A percentile compares a stretch with the other conserved stretches of the same genome.
These are phyloP conservation scores for Fusarium avenaceum DNA, from an alignment of 2,329 filamentous ascomycete species.

Conservation along the genomic window DNA sequence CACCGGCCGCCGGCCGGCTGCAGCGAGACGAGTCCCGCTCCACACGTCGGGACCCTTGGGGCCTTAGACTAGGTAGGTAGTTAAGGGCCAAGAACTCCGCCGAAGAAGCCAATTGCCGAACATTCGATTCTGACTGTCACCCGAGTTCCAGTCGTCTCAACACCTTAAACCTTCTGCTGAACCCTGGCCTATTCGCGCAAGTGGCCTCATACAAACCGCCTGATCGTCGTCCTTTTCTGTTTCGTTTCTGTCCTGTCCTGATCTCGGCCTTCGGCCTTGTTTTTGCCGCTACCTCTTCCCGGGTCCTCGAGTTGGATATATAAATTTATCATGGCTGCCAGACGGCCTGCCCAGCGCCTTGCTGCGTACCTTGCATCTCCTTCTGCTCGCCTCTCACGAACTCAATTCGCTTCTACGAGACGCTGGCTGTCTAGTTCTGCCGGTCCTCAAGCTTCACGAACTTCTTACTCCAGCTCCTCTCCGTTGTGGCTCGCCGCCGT, in stretches of 20 bases:
- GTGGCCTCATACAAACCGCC: slow-evolving; percentile 49
- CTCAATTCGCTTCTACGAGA: slow-evolving; percentile 49
- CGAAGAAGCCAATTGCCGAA: slow-evolving; percentile 46
- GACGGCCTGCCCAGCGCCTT: slow-evolving; percentile 50
- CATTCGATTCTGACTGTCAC: slow-evolving; percentile 51
- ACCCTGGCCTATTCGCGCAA: slow-evolving; percentile 32
- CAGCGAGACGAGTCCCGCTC: slow-evolving; percentile 20
- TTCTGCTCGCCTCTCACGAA: slow-evolving; percentile 38
- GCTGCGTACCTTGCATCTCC: slow-evolving; percentile 50
- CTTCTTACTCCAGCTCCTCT: slow-evolving; percentile 35
- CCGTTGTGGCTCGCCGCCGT: slow-evolving; percentile 54
- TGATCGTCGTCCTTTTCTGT: slow-evolving; percentile 38
- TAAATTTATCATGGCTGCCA: slow-evolving; percentile 53
- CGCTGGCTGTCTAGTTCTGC: slow-evolving; percentile 48
- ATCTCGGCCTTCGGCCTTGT: slow-evolving; percentile 19
- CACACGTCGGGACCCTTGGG: slow-evolving; percentile 9
- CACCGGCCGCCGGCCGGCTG: slow-evolving; percentile 26
- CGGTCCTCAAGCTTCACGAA: slow-evolving; percentile 37
- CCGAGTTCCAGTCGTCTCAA: slow-evolving; percentile 45
- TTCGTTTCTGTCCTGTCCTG: slow-evolving; percentile 19
- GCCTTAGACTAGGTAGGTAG: neutral
- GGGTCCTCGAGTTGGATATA: slow-evolving; percentile 37
- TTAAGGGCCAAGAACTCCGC: slow-evolving; percentile 21
- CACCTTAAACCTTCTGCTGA: slow-evolving; percentile 23
- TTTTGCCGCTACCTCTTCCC: slow-evolving; percentile 18